phyloP scores from a whole-genome alignment of 208 protist species.

The Crithidia bombi region DNA sequence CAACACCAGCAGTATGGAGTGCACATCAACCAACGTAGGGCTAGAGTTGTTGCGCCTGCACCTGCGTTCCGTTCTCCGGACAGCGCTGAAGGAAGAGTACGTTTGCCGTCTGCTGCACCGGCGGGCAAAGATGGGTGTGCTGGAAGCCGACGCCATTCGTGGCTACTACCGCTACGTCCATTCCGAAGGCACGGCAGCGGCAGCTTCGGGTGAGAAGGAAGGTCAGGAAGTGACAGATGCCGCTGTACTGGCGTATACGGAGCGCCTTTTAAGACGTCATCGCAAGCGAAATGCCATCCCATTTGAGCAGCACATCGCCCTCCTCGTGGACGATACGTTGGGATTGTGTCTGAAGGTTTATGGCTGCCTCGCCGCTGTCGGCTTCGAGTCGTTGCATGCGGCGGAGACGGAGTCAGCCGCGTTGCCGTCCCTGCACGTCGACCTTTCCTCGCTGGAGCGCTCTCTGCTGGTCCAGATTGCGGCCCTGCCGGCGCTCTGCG shows the following conservation, averaged over 20 bases:
- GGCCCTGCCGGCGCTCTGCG: slow-evolving; percentile 69
- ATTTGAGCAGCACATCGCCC: slow-evolving; percentile 31
- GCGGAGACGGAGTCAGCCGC: slow-evolving; percentile 12
- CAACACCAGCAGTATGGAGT: not conserved
- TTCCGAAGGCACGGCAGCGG: not conserved
- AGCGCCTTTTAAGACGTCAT: slow-evolving; percentile 16
- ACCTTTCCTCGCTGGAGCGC: slow-evolving; percentile 61
- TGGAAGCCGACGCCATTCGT: slow-evolving; percentile 35
- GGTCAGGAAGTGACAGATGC: slow-evolving; percentile 13
- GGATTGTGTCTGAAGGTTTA: slow-evolving; percentile 69
- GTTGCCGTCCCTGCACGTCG: slow-evolving; percentile 25
- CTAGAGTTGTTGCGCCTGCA: slow-evolving; percentile 41
- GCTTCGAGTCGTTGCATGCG: slow-evolving; percentile 43
- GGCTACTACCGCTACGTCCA: slow-evolving; percentile 39
- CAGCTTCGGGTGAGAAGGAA: not conserved
- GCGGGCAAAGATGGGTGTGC: slow-evolving; percentile 22
- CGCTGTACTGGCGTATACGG: slow-evolving; percentile 29
- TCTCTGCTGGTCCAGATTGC: slow-evolving; percentile 64
- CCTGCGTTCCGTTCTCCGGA: slow-evolving; percentile 27
- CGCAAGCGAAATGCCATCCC: slow-evolving; percentile 6
- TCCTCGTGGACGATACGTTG: slow-evolving; percentile 40
- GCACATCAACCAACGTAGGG: slow-evolving; percentile 7
- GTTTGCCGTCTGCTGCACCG: slow-evolving; percentile 40
- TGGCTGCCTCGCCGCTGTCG: slow-evolving; percentile 60
- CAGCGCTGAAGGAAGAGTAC: slow-evolving; percentile 39